Base-by-base conservation (phyloP, 2,329 filamentous ascomycete species). In the Phaeosphaeriaceae sp. region DNA sequence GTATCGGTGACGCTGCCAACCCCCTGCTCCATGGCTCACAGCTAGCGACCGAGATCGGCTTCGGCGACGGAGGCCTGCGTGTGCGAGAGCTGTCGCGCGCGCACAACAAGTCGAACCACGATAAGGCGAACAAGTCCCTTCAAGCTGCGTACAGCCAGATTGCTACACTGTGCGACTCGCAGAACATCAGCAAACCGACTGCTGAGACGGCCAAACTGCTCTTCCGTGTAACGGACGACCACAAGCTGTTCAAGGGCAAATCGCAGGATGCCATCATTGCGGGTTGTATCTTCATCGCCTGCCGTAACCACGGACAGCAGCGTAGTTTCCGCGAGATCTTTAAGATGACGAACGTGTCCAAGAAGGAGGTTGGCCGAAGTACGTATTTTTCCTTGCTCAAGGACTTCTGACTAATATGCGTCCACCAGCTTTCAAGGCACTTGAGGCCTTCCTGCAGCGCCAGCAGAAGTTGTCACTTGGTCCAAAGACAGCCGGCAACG, bases 271-370 rank as follows among this genome's bases (percentile, higher is more conserved):
- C 92, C 56, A 91, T 99, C 67, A 94, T 98, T 67, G 95, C 95
- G 5, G 93, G 94, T 7, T 97, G 94, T 80, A 95, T 99, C 79
- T 98, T 99, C 83, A 94, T 99, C 70, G 93, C 95, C 43, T 98
- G 94, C 77, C 93, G 95, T 47, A 93, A 97, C 79, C 91, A 92
- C 74, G 88, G 89, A 61, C 90, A 94, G 28, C 90, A 92, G 4
- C 91, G 95, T 66, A 97, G 93, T 3, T 99, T 99, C 81, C 89
- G 91, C 50, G 96, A 99, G 78, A 95, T 99, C 71, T 96, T 92
- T 81, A 90, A 93, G 61, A 84, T 98, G 77, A 99, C 95, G 9
- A 92, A 92, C 68, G 94, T 99, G 26, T 90, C 91, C 60, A 97
- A 98, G 83, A 98, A 98, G 82, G 96, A 99, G 75, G 97, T 99